Evolutionary conservation across 2,329 filamentous ascomycete species (phyloP).

Genomic region (Metarhizium humberi): DNA sequence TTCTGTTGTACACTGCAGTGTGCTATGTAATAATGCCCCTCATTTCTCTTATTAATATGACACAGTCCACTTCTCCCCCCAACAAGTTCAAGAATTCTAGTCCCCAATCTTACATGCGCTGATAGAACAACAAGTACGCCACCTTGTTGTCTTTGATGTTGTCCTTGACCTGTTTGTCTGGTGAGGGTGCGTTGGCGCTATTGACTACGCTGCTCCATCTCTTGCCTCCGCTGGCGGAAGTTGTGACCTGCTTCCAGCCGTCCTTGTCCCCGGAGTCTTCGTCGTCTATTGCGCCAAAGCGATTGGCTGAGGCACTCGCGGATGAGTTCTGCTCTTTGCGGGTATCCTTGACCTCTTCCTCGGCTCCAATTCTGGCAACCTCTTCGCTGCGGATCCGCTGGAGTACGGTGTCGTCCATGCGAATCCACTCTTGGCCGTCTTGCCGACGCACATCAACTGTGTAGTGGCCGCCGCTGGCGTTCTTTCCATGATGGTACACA

Average conservation of each 20-base stretch:
- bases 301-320: slow-evolving; percentile 48
- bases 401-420: slow-evolving; percentile 88
- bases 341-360: slow-evolving; percentile 60
- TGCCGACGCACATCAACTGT: slow-evolving; percentile 94
- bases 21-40: no score
- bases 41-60: no score
- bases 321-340: slow-evolving; percentile 15
- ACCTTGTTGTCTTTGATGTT: slow-evolving; percentile 88
- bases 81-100: neutral
- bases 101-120: slow-evolving; percentile 47
- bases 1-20: no score
- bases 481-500: slow-evolving; percentile 96
- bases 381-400: slow-evolving; percentile 78
- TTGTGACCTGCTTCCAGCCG: slow-evolving; percentile 75
- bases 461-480: slow-evolving; percentile 91
- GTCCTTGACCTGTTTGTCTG: slow-evolving; percentile 50
- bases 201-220: slow-evolving; percentile 60
- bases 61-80: no score
- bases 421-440: slow-evolving; percentile 92
- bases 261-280: slow-evolving; percentile 58
- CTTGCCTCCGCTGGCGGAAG: slow-evolving; percentile 56
- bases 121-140: slow-evolving; percentile 93
- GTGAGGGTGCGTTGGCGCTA: slow-evolving; percentile 46
- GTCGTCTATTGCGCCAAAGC: slow-evolving; percentile 63
- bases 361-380: slow-evolving; percentile 74